Evolutionary conservation across 1,284 basidiomycete genomes (phyloP), one percentile per base, ranked within the genome.

Genomic region (Mycosarcoma mackinlayi): DNA sequence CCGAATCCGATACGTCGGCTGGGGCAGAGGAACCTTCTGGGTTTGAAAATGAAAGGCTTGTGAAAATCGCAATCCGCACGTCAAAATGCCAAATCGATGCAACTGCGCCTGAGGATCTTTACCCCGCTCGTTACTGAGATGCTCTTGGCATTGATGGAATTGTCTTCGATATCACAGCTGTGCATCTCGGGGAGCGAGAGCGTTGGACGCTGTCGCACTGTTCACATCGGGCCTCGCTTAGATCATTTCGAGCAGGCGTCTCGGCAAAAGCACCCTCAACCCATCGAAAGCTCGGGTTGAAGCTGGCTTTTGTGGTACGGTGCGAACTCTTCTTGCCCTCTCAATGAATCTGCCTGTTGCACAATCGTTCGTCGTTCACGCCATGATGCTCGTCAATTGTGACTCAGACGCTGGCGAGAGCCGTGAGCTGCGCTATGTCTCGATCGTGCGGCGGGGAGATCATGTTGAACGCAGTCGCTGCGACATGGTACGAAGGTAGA

Each of bases 41-140:
- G n/a, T 35, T 10, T 35, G 11, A 7, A 13, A 13, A 13, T n/a
- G 6, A 18, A 24, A 33, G 44, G 44, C 31, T 46, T n/a, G 44
- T 46, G 44, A 35, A 46, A 46, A 46, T 3, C 16, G 31, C 23
- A 33, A 23, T 46, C 31, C 44, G 44, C 44, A 35, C 44, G 14
- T 46, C 44, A 33, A 33, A 35, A n/a, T 19, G 5, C n/a, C 6
- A 38, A 21, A 21, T 38, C 37, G 19, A 9, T 4, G 34, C 34
- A 35, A 35, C 34, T 14, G 34, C 34, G n/a, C 3, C 11, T 6
- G 19, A 30, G 4, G 4, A 9, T 3, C 11, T 6, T 42, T 42
- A 16, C 40, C 40, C 40, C 25, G 40, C 40, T 7, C 8, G 4
- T 14, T 40, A 21, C 6, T 38, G 9, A 18, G 2, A 9, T 5